A percentile compares a stretch with the other conserved stretches of the same genome.
phyloP scores from a whole-genome alignment of 1,284 basidiomycete genomes.

The Mycosarcoma maydis region DNA sequence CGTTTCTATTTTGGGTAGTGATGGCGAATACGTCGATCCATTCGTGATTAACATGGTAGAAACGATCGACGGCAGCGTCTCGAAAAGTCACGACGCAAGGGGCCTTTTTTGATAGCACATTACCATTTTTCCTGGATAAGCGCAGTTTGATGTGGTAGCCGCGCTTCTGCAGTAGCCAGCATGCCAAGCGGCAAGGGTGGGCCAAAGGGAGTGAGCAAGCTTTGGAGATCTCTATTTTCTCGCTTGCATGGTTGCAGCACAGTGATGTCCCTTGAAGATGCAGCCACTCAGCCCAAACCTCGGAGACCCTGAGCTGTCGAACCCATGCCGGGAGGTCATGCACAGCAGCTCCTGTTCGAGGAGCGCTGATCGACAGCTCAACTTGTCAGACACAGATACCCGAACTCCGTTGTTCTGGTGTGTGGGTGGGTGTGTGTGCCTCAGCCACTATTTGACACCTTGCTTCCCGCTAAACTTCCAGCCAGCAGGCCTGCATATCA shows the following conservation, averaged over 20 bases:
- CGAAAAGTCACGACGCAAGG: constrained; percentile 6
- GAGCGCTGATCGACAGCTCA: constrained; percentile 14
- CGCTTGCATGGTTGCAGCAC: not conserved
- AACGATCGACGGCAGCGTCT: constrained; percentile 1
- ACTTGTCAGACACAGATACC: constrained; percentile 1
- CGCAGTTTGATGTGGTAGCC: no score
- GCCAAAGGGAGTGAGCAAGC: not conserved
- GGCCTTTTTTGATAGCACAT: not conserved
- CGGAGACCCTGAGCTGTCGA: constrained; percentile 7
- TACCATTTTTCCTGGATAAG: no score
- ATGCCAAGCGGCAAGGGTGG: constrained; percentile 30
- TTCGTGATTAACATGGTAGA: not conserved
- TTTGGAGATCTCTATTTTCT: constrained; percentile 2
- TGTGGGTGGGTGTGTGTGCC: no score
- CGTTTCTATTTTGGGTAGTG: constrained; percentile 20
- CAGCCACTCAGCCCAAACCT: not conserved
- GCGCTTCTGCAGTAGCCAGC: constrained; percentile 4
- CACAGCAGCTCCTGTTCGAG: constrained; percentile 22
- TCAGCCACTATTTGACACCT: constrained; percentile 20
- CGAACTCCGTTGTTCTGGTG: not conserved
- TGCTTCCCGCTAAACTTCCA: no score
- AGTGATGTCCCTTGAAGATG: not conserved
- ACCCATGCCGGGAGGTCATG: constrained; percentile 18
- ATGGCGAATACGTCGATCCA: not conserved
- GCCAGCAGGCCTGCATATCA: not conserved